These are phyloP conservation scores for Rhizophora mangle DNA, from an alignment of 345 rosid genomes.

Conservation along the genomic window DNA sequence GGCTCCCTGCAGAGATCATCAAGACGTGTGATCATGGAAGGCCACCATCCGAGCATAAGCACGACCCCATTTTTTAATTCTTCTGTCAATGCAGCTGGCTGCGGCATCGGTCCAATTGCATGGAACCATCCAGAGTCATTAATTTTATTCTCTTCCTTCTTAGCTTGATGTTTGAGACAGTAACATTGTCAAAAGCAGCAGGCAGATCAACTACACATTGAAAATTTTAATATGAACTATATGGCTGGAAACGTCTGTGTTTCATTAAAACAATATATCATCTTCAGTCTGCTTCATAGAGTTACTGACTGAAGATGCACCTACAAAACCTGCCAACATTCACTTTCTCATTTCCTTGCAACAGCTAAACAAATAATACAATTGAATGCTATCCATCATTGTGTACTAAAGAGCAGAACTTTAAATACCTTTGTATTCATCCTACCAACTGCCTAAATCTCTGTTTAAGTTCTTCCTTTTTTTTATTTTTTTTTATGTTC, in stretches of 20 bases:
- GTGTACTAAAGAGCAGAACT: constrained; percentile 11
- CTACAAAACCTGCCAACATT: not conserved
- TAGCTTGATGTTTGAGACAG: no score
- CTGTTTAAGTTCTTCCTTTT: not conserved
- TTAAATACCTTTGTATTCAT: constrained; percentile 4
- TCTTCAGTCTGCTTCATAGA: not conserved
- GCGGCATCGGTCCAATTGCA: no score
- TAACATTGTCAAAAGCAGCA: no score
- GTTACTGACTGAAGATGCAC: not conserved
- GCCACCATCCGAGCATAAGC: no score
- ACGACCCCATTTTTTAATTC: no score
- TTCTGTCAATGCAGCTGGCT: no score
- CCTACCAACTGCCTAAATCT: not conserved
- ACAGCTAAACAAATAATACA: not conserved
- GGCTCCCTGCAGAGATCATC: no score
- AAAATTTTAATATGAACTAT: no score
- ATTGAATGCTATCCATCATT: not conserved
- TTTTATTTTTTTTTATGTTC: not conserved
- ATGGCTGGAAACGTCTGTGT: not conserved
- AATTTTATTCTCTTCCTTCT: no score
- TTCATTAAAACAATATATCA: not conserved
- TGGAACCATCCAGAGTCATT: no score
- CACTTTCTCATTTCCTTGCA: constrained; percentile 5
- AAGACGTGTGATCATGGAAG: no score
- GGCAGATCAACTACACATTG: no score